Base-by-base conservation (phyloP, 768 basidiomycete genomes). In the Amylocystis lapponica region DNA sequence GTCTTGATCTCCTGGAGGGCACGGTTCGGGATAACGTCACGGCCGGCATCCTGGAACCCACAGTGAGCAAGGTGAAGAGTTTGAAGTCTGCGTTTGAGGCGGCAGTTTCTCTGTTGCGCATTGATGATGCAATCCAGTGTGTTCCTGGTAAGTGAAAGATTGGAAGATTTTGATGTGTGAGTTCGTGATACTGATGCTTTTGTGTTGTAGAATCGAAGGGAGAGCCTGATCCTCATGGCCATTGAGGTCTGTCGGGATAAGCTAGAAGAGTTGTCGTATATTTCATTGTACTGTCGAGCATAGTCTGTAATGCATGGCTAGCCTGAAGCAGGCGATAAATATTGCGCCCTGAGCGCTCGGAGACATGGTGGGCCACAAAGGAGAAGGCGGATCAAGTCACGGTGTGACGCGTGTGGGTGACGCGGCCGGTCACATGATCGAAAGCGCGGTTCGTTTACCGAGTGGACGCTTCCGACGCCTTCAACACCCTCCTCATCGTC, bases 61-160 rank as follows among this genome's bases (percentile, higher is more conserved):
- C 93, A 8, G 79, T 99, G 69, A 88, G 87, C 71, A 98, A 99
- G 68, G 87, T 98, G 53, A 90, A 88, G 69, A 94, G 90, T 60
- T 67, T 99, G 63, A 99, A 99, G 72, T 91, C 87, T 26, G 96
- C 96, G 26, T 89, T 94, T 52, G 94, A 97, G 63, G 94, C 95
- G 23, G 92, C 94, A 4, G 93, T 96, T 30, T 91, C 91, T 45
- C 69, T 98, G 47, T 69, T 99, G 62, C 79, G 96, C 48, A 97
- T 98, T 55, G 94, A 97, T 62, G 94, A 92, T 64, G 88, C 89
- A n/a, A 92, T 92, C 49, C 88, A 91, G 56, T 89, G 86, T 64
- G 74, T 86, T 36, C 86, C 88, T 47, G 89, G 88, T 88, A 54
- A 70, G 82, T 66, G 22, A 17, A 38, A 30, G 38, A 34, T 30